Conservation (phyloP, 805 yeast species). For the Teunomyces gatunensis region DNA sequence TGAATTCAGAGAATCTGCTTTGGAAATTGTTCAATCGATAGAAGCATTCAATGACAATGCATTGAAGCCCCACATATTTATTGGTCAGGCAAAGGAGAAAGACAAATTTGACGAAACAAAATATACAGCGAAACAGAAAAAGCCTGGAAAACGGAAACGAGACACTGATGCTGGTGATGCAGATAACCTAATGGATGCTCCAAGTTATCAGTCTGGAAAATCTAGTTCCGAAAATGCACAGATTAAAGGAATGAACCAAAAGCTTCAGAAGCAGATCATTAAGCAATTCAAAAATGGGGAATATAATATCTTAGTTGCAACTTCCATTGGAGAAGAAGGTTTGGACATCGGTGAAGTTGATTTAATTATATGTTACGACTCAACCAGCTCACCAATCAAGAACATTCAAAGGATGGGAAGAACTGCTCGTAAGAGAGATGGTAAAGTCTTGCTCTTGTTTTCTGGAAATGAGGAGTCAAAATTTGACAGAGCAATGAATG, state of each 20-base stretch:
- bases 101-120: conserved; percentile 63
- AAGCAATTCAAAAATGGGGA: conserved; percentile 68
- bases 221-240: conserved; percentile 77
- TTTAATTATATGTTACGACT: conserved; percentile 86
- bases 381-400: conserved; percentile 90
- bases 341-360: conserved; percentile 98
- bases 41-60: conserved; percentile 32
- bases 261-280: conserved; percentile 77
- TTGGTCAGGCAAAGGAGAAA: conserved; percentile 84
- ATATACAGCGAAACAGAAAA: conserved; percentile 35
- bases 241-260: conserved; percentile 84
- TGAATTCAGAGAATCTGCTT: conserved; percentile 84
- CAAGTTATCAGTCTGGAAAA: conserved; percentile 18
- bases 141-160: conserved; percentile 34
- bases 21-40: conserved; percentile 71
- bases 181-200: conserved; percentile 16
- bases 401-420: conserved; percentile 96
- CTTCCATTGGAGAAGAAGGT: conserved; percentile 98
- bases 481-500: conserved; percentile 80
- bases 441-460: conserved; percentile 71
- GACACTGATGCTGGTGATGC: conserved; percentile 21
- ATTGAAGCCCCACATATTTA: conserved; percentile 76
- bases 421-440: conserved; percentile 94
- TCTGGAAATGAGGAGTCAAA: conserved; percentile 76
- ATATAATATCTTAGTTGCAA: conserved; percentile 83